These are phyloP conservation scores for Leptographium flavum DNA, from an alignment of 2,329 filamentous ascomycete species.

Conservation along the genomic window DNA sequence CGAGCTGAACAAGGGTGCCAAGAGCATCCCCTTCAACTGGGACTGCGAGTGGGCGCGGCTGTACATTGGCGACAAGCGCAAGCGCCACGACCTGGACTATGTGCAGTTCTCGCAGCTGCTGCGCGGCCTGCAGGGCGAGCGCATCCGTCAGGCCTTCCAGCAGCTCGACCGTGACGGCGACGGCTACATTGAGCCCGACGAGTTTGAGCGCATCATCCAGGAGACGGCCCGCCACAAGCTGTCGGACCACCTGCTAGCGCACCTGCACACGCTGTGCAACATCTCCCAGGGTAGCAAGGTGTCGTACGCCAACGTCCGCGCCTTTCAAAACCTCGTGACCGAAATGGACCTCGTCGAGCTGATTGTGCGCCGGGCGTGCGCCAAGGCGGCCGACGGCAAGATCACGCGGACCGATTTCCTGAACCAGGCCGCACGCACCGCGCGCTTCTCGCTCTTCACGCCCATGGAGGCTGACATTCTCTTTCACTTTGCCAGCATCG, in stretches of 20 bases:
- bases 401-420: constrained; percentile 91
- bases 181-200: constrained; percentile 87
- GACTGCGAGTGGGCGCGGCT: constrained; percentile 91
- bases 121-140: constrained; percentile 86
- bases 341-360: constrained; percentile 97
- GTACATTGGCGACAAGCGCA: constrained; percentile 79
- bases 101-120: constrained; percentile 97
- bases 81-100: constrained; percentile 85
- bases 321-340: constrained; percentile 94
- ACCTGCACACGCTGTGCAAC: constrained; percentile 87
- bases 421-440: constrained; percentile 81
- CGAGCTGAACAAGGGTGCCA: constrained; percentile 72
- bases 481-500: constrained; percentile 92
- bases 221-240: constrained; percentile 93
- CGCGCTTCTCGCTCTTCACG: constrained; percentile 89
- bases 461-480: constrained; percentile 98
- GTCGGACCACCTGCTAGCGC: constrained; percentile 84
- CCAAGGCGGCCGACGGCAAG: constrained; percentile 74
- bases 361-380: constrained; percentile 75
- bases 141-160: constrained; percentile 89
- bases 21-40: constrained; percentile 90
- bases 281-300: constrained; percentile 86
- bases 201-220: constrained; percentile 92
- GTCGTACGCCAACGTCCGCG: constrained; percentile 92
- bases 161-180: constrained; percentile 81